Base-by-base conservation (phyloP, 108 stramenopile species). In the Skeletonema potamos region DNA sequence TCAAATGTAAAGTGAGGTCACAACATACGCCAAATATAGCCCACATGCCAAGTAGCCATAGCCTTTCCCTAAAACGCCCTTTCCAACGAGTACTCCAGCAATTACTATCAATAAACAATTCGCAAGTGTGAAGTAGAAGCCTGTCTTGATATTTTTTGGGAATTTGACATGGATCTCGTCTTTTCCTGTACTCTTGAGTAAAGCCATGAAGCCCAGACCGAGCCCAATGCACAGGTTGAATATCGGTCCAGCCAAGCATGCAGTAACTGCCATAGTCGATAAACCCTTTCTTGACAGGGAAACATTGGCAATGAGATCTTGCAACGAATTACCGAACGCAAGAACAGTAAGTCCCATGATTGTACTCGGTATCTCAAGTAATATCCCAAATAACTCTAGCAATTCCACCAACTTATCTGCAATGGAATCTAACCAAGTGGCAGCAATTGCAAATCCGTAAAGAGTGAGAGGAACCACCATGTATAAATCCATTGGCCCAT, bases 241-340 rank as follows among this genome's bases (percentile, higher is more conserved):
- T 27, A 97, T 87, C 34, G 98, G 98, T 11, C 98, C 97, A 6
- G 95, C 98, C 76, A 96, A 96, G 54, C 96, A 97, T 11, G 92
- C 91, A 18, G 92, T 93, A 5, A 70, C 62, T 32, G 80, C 80
- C 96, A 96, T 96, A 48, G 93, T 96, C 32, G 87, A 91, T 22
- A 94, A 65, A 1, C 98, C 97, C 62, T 96, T 96, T 62, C 86
- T 90, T 0, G 98, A 96, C 83, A 99, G 87, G 57, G 97, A 91
- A 2, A 96, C 73, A 72, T 99, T 97, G 18, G 98, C 94, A 58
- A 87, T 81, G 24, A 98, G 70, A 79, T 99, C 98, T 26, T 93
- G 96, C 58, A 93, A 71, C 11, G 88, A 90, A 72, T 97, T 97
- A 13, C 96, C 98, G 93, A 97, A 98, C 2, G 98, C 98, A 6